Base-by-base conservation (phyloP, 768 basidiomycete species). In the Crepidotus variabilis region DNA sequence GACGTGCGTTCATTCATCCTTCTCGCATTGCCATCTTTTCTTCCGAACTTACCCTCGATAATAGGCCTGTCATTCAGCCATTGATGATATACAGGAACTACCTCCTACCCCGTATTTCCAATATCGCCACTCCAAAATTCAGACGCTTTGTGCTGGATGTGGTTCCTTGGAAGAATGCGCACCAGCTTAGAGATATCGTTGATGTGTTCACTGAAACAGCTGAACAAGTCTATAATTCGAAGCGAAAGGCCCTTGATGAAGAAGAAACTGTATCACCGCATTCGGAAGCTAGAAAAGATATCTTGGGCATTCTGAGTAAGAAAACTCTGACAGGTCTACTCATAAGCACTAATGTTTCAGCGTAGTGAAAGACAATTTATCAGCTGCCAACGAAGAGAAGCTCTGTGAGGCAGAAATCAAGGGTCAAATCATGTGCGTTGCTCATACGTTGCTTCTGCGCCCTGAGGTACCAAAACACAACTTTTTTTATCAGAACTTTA, bases 231-330 rank as follows among this genome's bases (percentile, higher is more conserved):
- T 72, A 71, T 24, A 52, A 64, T 20, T 57, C 62, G 28, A 78
- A 78, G 66, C 74, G 72, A 56, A 60, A 58, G 33, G 68, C 72
- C 1, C 54, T 77, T 10, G 58, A 60, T 18, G 64, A 66, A 22
- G 73, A 71, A 16, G 74, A 76, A 23, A 72, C 65, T 2, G 66
- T 71, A 10, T 54, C 59, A 6, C 60, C 59, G 23, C 69, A 74
- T 48, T 67, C 73, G 35, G 73, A 66, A 7, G 67, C 70, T 43
- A 76, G 76, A 10, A 77, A 74, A 51, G 78, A 80, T 61, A 71
- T 82, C 9, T 69, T 80, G 58, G 80, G 76, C 60, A 67, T 78
- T 18, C 63, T 80, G 21, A 60, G 80, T 81, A 62, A 75, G 57
- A 10, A 23, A 53, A 20, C 51, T 24, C 36, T 20, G 16, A n/a